Percentiles rank a stretch among this genome's conserved stretches.
Evolutionary conservation across 225 moss, liverwort and hornwort species (phyloP).

Genomic region (Sphagnum contortum): DNA sequence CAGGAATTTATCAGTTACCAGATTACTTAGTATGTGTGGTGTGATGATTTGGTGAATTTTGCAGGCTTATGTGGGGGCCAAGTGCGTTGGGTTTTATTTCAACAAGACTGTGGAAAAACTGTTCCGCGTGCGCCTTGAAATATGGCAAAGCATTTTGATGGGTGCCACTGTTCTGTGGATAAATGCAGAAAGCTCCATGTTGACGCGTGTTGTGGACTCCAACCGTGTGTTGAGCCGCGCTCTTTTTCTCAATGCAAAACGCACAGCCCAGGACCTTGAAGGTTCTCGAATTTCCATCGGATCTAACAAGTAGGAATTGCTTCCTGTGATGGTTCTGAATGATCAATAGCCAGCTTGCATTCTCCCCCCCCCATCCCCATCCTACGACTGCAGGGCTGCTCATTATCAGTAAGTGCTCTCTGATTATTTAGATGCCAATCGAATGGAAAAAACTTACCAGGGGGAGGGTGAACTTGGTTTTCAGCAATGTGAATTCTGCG

Average conservation of each 20-base stretch:
- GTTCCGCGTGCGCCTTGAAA: conserved; percentile 60
- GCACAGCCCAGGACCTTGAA: conserved; percentile 20
- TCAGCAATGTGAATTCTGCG: not conserved
- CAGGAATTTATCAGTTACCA: too few species aligned
- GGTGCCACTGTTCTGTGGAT: conserved; percentile 93
- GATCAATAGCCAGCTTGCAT: too few species aligned
- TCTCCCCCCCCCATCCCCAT: too few species aligned
- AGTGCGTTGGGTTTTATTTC: conserved; percentile 86
- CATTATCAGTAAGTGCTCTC: conserved; percentile 2
- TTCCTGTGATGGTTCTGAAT: too few species aligned
- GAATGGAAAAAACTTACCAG: too few species aligned
- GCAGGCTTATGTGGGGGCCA: conserved; percentile 86
- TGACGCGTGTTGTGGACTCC: conserved; percentile 70
- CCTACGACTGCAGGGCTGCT: conserved; percentile 22
- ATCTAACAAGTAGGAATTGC: conserved; percentile 24
- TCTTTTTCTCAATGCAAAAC: conserved; percentile 41
- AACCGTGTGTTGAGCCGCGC: conserved; percentile 81
- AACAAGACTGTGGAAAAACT: conserved; percentile 46
- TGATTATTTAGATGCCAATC: too few species aligned
- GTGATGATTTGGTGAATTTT: not conserved
- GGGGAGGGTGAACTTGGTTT: too few species aligned
- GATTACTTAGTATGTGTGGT: too few species aligned
- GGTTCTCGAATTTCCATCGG: conserved; percentile 28
- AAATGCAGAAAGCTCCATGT: conserved; percentile 69
- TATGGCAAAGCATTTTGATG: conserved; percentile 88